Percentiles rank a stretch among this genome's conserved stretches.
These are phyloP conservation scores for Boletus semigastroideus DNA, from an alignment of 1,284 basidiomycete species.

Conservation along the genomic window DNA sequence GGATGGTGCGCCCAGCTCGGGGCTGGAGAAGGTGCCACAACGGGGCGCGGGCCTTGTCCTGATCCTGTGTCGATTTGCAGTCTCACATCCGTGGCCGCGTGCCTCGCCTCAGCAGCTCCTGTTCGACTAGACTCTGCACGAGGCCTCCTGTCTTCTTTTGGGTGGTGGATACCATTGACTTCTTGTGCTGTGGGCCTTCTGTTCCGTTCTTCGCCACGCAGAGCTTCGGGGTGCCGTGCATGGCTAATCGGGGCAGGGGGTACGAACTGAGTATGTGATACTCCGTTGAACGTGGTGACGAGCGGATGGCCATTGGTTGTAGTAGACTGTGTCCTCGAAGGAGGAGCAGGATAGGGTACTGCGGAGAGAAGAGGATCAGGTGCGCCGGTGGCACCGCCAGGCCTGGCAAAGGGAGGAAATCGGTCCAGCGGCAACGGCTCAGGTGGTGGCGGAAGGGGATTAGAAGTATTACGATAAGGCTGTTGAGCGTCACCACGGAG, in stretches of 20 bases:
- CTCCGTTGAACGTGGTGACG: conserved; percentile 6
- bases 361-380: conserved; percentile 20
- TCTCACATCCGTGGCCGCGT: conserved; percentile 8
- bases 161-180: conserved; percentile 7
- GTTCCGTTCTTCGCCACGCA: conserved; percentile 22
- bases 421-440: conserved; percentile 43
- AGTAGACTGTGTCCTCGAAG: conserved; percentile 17
- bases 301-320: conserved; percentile 15
- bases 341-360: conserved; percentile 31
- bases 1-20: conserved; percentile 34
- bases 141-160: conserved; percentile 16
- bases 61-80: conserved; percentile 8
- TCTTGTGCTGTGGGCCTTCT: conserved; percentile 14
- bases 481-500: conserved; percentile 20
- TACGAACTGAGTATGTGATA: conserved; percentile 15
- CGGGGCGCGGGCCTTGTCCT: conserved; percentile 3
- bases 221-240: conserved; percentile 22
- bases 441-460: conserved; percentile 51
- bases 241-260: conserved; percentile 14
- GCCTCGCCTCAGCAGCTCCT: conserved; percentile 9
- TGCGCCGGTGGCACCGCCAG: conserved; percentile 21
- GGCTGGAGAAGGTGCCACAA: conserved; percentile 21
- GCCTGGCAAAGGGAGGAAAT: conserved; percentile 38
- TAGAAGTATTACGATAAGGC: conserved; percentile 29
- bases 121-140: conserved; percentile 13